Evolutionary conservation across 805 yeast genomes (phyloP).

Genomic region (Barnettozyma siamensis): DNA sequence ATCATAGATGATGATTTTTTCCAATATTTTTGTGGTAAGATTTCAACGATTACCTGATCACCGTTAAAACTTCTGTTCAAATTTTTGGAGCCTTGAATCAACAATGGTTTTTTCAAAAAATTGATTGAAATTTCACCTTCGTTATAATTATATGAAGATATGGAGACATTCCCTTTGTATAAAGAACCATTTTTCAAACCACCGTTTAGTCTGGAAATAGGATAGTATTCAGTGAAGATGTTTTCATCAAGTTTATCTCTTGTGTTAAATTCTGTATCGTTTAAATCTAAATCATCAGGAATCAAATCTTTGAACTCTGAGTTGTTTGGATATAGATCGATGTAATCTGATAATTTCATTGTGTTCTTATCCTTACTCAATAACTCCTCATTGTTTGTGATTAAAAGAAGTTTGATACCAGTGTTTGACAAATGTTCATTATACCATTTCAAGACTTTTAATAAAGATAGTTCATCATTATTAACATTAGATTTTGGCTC

Average conservation of each 20-base stretch:
- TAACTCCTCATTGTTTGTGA: constrained; percentile 60
- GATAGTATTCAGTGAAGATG: constrained; percentile 69
- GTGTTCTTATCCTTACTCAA: constrained; percentile 45
- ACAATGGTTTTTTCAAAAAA: constrained; percentile 73
- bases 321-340: constrained; percentile 62
- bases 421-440: constrained; percentile 48
- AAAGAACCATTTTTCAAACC: constrained; percentile 85
- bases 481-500: constrained; percentile 51
- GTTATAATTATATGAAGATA: constrained; percentile 80
- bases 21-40: constrained; percentile 85
- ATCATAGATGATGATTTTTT: constrained; percentile 75
- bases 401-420: constrained; percentile 43
- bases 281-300: constrained; percentile 40
- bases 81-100: constrained; percentile 76
- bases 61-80: constrained; percentile 90
- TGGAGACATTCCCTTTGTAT: constrained; percentile 76
- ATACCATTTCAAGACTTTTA: constrained; percentile 71
- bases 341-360: constrained; percentile 53
- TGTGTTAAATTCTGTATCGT: constrained; percentile 25
- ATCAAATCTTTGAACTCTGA: constrained; percentile 73
- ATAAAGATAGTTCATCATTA: constrained; percentile 78
- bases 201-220: constrained; percentile 80
- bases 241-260: constrained; percentile 20
- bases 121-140: constrained; percentile 78
- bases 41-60: constrained; percentile 85